phyloP scores from a whole-genome alignment of 2,329 filamentous ascomycete species.

The Colletotrichum sp. region DNA sequence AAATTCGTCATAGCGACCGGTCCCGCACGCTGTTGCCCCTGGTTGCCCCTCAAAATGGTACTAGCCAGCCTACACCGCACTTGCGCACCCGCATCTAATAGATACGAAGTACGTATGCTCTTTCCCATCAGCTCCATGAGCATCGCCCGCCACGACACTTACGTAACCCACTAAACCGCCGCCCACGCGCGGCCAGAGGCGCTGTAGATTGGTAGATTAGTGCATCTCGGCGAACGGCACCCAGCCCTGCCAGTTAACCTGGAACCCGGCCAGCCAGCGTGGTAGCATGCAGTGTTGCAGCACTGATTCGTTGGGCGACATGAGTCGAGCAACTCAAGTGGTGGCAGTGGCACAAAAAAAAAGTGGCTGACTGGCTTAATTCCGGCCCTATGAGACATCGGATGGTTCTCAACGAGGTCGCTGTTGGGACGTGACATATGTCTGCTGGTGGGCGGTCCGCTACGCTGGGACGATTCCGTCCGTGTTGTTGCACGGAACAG shows the following conservation, averaged over 20 bases:
- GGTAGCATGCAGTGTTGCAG: neutral
- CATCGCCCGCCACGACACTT: neutral
- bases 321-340: neutral
- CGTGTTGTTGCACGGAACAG: neutral
- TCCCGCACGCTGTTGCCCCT: slow-evolving; percentile 13
- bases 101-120: slow-evolving; percentile 11
- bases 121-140: neutral
- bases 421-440: neutral
- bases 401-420: neutral
- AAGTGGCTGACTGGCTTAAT: neutral
- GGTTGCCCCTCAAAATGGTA: slow-evolving; percentile 19
- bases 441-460: neutral
- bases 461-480: neutral
- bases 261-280: neutral
- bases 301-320: neutral
- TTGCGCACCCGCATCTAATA: slow-evolving; percentile 1
- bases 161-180: neutral
- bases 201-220: slow-evolving; percentile 16
- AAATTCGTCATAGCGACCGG: slow-evolving; percentile 22
- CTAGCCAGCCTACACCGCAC: slow-evolving; percentile 16
- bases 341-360: neutral
- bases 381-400: neutral
- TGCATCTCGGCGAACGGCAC: neutral
- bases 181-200: neutral
- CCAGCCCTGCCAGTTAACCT: neutral